Percentiles rank a stretch among this genome's conserved stretches.
Evolutionary conservation across 768 basidiomycete species (phyloP).

Genomic region (Naganishia onofrii): DNA sequence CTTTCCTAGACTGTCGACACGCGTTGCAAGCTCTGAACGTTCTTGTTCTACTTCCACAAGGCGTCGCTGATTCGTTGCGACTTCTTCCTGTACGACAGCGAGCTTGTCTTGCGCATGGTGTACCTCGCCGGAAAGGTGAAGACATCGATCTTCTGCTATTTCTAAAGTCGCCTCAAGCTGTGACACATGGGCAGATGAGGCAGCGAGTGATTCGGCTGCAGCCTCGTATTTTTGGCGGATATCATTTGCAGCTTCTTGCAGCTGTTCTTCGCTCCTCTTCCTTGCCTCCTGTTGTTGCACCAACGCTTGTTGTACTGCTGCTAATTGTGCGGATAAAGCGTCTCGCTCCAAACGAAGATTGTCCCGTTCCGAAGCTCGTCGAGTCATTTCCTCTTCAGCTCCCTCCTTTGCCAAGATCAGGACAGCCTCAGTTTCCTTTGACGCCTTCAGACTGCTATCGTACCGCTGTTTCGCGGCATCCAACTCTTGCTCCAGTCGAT

Average conservation of each 20-base stretch:
- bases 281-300: not conserved
- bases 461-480: not conserved
- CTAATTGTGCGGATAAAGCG: not conserved
- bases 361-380: not conserved
- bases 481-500: not conserved
- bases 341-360: not conserved
- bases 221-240: not conserved
- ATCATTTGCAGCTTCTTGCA: not conserved
- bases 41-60: not conserved
- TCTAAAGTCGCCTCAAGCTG: not conserved
- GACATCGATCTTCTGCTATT: not conserved
- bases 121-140: not conserved
- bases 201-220: not conserved
- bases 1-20: not conserved
- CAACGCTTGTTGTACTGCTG: not conserved
- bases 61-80: not conserved
- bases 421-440: conserved; percentile 6
- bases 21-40: not conserved
- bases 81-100: not conserved
- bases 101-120: not conserved
- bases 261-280: not conserved
- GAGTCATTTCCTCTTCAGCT: conserved; percentile 5
- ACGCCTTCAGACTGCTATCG: not conserved
- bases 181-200: not conserved
- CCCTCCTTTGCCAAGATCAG: conserved; percentile 6